phyloP scores from a whole-genome alignment of 2,329 filamentous ascomycete species.

The Fusarium tuaranense region DNA sequence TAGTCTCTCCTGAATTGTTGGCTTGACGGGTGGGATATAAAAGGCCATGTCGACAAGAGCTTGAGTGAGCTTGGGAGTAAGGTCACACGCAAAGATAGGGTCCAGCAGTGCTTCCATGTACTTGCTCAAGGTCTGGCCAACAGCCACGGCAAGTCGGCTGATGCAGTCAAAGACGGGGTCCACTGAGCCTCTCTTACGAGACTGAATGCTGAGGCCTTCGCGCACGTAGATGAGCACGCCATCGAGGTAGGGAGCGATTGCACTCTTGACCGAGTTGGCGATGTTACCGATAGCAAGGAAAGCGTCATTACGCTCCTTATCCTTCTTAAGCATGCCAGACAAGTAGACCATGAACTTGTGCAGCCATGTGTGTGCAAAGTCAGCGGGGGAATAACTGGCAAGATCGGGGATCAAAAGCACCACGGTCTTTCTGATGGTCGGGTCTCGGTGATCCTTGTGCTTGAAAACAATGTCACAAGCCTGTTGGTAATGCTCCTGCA shows the following conservation, averaged over 20 bases:
- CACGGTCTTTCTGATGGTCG: conserved; percentile 88
- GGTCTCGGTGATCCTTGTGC: conserved; percentile 92
- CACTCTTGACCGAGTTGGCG: conserved; percentile 94
- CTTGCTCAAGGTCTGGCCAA: conserved; percentile 96
- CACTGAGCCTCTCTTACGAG: conserved; percentile 72
- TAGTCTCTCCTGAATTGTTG: conserved; percentile 91
- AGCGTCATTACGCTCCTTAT: conserved; percentile 92
- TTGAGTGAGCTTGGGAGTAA: conserved; percentile 93
- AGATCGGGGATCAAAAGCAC: conserved; percentile 92
- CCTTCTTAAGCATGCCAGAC: conserved; percentile 91
- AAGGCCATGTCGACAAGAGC: conserved; percentile 98
- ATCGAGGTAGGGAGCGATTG: conserved; percentile 94
- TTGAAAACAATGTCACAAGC: conserved; percentile 93
- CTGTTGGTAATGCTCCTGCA: conserved; percentile 94
- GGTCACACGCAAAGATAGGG: conserved; percentile 95
- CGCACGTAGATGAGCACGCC: conserved; percentile 93
- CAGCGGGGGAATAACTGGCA: conserved; percentile 89
- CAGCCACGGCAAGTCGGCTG: conserved; percentile 93
- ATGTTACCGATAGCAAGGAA: conserved; percentile 97
- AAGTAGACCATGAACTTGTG: conserved; percentile 98
- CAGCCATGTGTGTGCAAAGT: conserved; percentile 88
- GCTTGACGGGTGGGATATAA: conserved; percentile 94
- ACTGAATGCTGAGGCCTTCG: conserved; percentile 87
- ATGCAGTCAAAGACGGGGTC: conserved; percentile 97
- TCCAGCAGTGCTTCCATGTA: conserved; percentile 97